Evolutionary conservation across 2,329 filamentous ascomycete species (phyloP).

Genomic region (Botrytis hyacinthi): DNA sequence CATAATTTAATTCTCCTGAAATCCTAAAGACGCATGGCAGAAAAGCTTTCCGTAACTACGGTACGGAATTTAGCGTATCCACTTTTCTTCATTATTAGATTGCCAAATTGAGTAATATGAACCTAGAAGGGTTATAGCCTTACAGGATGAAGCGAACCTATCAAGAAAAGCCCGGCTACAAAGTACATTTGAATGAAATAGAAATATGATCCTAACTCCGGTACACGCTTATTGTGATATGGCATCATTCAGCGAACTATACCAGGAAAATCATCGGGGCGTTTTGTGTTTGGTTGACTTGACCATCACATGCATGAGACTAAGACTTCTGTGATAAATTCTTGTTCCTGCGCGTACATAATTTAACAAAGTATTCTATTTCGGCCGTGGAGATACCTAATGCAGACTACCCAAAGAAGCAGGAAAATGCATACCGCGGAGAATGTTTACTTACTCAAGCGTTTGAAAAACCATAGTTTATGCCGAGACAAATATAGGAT

Average conservation of each 20-base stretch:
- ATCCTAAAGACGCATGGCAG: background rate
- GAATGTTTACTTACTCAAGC: background rate
- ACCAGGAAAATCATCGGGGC: background rate
- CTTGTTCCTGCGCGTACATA: background rate
- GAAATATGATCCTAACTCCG: background rate
- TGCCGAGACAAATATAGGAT: background rate
- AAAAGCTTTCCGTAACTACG: background rate
- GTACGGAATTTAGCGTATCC: background rate
- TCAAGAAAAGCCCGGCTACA: background rate
- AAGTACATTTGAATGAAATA: background rate
- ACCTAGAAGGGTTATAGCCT: background rate
- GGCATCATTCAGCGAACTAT: background rate
- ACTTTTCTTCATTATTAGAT: background rate
- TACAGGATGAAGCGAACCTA: background rate
- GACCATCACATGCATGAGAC: background rate
- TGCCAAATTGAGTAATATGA: background rate
- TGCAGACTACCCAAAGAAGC: background rate
- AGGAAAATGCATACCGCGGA: background rate
- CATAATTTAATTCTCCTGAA: background rate
- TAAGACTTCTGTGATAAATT: background rate
- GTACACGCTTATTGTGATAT: background rate
- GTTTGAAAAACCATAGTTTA: background rate
- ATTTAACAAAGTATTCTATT: background rate
- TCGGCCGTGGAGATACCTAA: background rate
- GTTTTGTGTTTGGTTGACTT: background rate